Evolutionary conservation across 805 yeast genomes (phyloP).

Genomic region (Teunomyces panamensis): DNA sequence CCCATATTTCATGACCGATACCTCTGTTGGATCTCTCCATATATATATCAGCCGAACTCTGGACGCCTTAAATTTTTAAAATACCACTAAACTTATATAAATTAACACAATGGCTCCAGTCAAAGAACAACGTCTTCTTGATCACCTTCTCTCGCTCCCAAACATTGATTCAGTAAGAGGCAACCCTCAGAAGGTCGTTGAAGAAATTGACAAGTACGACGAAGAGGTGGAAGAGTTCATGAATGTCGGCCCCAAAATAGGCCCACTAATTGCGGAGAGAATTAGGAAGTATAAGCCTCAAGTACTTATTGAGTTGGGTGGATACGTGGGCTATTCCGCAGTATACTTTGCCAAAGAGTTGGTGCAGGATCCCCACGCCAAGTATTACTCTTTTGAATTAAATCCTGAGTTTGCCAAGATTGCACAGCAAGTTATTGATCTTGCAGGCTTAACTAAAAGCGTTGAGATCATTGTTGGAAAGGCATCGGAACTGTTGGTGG

Average conservation of each 20-base stretch:
- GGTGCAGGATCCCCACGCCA: slow-evolving; percentile 19
- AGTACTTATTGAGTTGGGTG: slow-evolving; percentile 31
- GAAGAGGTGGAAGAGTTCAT: slow-evolving; percentile 17
- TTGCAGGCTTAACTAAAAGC: slow-evolving; percentile 31
- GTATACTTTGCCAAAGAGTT: slow-evolving; percentile 29
- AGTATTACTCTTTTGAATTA: slow-evolving; percentile 33
- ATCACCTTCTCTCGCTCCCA: slow-evolving; percentile 22
- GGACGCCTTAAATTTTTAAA: neutral
- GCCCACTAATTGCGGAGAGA: slow-evolving; percentile 21
- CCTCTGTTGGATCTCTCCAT: neutral
- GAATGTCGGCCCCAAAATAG: slow-evolving; percentile 33
- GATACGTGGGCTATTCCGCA: slow-evolving; percentile 37
- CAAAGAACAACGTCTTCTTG: slow-evolving; percentile 25
- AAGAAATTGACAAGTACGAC: slow-evolving; percentile 27
- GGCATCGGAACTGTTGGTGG: slow-evolving; percentile 26
- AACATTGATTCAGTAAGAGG: slow-evolving; percentile 22
- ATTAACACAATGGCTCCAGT: slow-evolving; percentile 7
- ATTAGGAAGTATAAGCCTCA: slow-evolving; percentile 21
- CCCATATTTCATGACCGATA: neutral
- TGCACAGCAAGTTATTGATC: slow-evolving; percentile 24
- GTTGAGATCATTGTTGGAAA: slow-evolving; percentile 33
- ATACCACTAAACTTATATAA: neutral
- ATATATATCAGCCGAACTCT: neutral
- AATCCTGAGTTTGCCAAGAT: slow-evolving; percentile 29
- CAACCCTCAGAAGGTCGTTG: slow-evolving; percentile 30